A percentile compares a stretch with the other conserved stretches of the same genome.
Evolutionary conservation across 208 protist species (phyloP).

Genomic region (Tetramitus jugosus): DNA sequence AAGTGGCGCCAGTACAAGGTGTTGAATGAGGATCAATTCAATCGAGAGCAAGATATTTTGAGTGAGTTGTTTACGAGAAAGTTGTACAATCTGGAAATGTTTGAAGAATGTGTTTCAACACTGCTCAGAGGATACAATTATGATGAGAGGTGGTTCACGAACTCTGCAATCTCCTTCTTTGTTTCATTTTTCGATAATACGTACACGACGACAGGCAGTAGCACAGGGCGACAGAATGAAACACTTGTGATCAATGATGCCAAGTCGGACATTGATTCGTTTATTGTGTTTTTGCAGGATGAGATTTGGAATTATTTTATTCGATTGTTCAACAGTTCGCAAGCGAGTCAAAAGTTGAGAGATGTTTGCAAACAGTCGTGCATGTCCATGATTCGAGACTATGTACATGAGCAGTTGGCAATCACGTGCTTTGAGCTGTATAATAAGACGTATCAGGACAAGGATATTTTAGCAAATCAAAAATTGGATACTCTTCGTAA

Average conservation of each 20-base stretch:
- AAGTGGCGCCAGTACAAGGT: background rate
- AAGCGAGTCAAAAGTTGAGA: background rate
- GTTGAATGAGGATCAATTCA: background rate
- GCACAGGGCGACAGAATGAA: too few relatives aligned
- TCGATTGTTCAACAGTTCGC: background rate
- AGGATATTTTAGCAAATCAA: slow-evolving; percentile 2
- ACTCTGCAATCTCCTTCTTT: too few relatives aligned
- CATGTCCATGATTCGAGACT: background rate
- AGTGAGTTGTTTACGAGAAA: too few relatives aligned
- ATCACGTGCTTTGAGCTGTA: slow-evolving; percentile 7
- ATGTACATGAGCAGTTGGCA: background rate
- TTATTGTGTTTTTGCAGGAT: background rate
- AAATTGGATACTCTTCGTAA: slow-evolving; percentile 2
- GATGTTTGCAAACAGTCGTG: background rate
- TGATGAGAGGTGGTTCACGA: too few relatives aligned
- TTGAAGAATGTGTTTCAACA: too few relatives aligned
- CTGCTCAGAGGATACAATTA: too few relatives aligned
- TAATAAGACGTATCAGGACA: background rate
- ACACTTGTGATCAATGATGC: too few relatives aligned
- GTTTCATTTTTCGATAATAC: too few relatives aligned
- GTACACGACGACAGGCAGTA: too few relatives aligned
- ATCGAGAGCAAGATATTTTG: background rate
- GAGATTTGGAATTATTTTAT: background rate
- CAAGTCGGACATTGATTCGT: background rate
- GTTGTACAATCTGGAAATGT: too few relatives aligned